phyloP scores from a whole-genome alignment of 768 basidiomycete species.

The Floccularia luteovirens region DNA sequence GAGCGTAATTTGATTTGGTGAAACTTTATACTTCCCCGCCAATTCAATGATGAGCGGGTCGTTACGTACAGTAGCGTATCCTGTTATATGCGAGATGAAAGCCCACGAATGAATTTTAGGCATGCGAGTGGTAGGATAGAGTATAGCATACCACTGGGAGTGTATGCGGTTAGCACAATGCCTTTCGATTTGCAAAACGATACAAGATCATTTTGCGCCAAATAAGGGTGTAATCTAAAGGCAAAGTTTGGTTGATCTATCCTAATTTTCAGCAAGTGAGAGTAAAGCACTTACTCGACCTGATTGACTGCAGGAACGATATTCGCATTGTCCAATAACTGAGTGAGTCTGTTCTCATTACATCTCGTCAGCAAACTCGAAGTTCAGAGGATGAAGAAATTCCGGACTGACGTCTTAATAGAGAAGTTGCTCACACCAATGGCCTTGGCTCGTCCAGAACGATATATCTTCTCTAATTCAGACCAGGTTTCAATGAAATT shows the following conservation, averaged over 20 bases:
- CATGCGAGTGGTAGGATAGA: too few species aligned
- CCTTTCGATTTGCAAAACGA: conserved; percentile 41
- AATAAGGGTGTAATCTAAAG: conserved; percentile 39
- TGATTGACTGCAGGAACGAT: conserved; percentile 40
- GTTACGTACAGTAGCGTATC: conserved; percentile 32
- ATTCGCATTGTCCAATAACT: conserved; percentile 32
- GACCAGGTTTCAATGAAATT: conserved; percentile 40
- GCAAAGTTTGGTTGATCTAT: not conserved
- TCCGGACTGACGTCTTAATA: conserved; percentile 42
- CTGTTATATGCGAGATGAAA: conserved; percentile 13
- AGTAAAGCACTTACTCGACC: conserved; percentile 26
- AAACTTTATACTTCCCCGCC: conserved; percentile 38
- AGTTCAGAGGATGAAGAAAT: too few species aligned
- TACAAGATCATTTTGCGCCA: conserved; percentile 38
- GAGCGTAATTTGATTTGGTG: conserved; percentile 39
- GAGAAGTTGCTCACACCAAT: conserved; percentile 60
- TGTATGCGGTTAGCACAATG: conserved; percentile 41
- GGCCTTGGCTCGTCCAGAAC: conserved; percentile 36
- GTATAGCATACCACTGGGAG: conserved; percentile 30
- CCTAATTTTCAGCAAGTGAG: not conserved
- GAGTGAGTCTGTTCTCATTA: conserved; percentile 25
- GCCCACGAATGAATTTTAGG: too few species aligned
- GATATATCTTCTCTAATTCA: conserved; percentile 40
- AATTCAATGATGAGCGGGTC: conserved; percentile 37
- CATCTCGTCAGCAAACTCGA: too few species aligned